Evolutionary conservation across 169 alveolate species (phyloP), one percentile per base, ranked within the genome.

Genomic region (Babesia bigemina): DNA sequence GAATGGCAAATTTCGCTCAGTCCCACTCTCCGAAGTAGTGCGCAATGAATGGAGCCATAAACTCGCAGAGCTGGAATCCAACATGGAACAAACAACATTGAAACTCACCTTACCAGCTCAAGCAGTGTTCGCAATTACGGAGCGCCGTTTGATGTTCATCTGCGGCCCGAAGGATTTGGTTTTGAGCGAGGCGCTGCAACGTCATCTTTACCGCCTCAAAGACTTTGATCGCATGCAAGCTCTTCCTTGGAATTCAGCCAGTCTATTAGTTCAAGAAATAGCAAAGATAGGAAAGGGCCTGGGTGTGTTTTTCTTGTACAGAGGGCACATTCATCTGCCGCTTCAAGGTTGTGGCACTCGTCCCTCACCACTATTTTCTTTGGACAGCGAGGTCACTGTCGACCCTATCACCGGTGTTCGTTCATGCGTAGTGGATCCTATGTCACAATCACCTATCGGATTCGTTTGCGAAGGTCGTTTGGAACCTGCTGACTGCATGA

Each of bases 381-480:
- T 1, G 11, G 7, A 13, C 7, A 29, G 21, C 3, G 39, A 26
- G 1, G 74, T 65, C 0, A 17, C 33, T 0, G 29, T 61, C 14
- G 70, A 61, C n/a, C 49, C 74, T 4, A 7, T 24, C 17, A 65
- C 74, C 7, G 74, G 74, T 9, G n/a, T 21, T 11, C 59, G 74
- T 22, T 65, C 74, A 13, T 65, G 74, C 36, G 48, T 19, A 7
- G 74, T 65, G 13, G 74, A 65, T 49, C 19, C 62, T 26, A 65
- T 44, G 61, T 24, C 42, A 17, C 0, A 3, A 11, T 14, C 28
- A 11, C 63, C 59, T n/a, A 50, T 65, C 8, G 60, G 74, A 6
- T 65, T 65, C 62, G 26, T 49, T 22, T 65, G 74, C 28, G 74
- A 65, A 6, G 74, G 74, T 19, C 3, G 16, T 6, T 0, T 65